Percentiles rank a stretch among this genome's conserved stretches.
These are phyloP conservation scores for Parietaria judaica DNA, from an alignment of 306 rosid genomes.

Conservation along the genomic window DNA sequence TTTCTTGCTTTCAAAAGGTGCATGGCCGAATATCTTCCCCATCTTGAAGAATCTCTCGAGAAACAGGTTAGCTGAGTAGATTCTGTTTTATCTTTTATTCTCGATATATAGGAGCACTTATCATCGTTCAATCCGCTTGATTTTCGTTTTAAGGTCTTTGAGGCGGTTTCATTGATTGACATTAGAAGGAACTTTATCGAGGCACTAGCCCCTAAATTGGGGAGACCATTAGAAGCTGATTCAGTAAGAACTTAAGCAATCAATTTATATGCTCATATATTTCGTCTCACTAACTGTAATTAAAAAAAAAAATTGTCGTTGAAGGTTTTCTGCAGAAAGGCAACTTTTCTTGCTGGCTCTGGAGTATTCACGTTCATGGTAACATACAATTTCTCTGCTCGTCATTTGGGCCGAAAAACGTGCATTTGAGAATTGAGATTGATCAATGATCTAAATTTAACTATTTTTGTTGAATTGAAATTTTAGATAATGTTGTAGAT, in stretches of 20 bases:
- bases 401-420: background rate
- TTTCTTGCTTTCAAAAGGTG: constrained; percentile 50
- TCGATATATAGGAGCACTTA: background rate
- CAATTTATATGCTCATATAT: constrained; percentile 5
- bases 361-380: constrained; percentile 86
- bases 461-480: background rate
- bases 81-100: constrained; percentile 1
- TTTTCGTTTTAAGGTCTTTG: constrained; percentile 47
- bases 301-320: constrained; percentile 9
- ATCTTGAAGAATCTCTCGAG: constrained; percentile 79
- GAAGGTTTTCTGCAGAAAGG: constrained; percentile 88
- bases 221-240: constrained; percentile 96
- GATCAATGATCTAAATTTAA: constrained; percentile 3
- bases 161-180: constrained; percentile 75
- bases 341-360: constrained; percentile 54
- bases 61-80: constrained; percentile 61
- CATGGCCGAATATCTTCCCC: constrained; percentile 89
- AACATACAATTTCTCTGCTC: constrained; percentile 12
- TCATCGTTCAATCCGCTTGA: background rate
- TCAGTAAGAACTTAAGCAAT: constrained; percentile 39
- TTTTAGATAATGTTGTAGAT: background rate
- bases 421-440: constrained; percentile 14
- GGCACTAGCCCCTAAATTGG: constrained; percentile 56
- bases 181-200: constrained; percentile 74
- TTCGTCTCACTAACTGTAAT: constrained; percentile 14